These are phyloP conservation scores for Castanea mollissima DNA, from an alignment of 306 rosid species.

Conservation along the genomic window DNA sequence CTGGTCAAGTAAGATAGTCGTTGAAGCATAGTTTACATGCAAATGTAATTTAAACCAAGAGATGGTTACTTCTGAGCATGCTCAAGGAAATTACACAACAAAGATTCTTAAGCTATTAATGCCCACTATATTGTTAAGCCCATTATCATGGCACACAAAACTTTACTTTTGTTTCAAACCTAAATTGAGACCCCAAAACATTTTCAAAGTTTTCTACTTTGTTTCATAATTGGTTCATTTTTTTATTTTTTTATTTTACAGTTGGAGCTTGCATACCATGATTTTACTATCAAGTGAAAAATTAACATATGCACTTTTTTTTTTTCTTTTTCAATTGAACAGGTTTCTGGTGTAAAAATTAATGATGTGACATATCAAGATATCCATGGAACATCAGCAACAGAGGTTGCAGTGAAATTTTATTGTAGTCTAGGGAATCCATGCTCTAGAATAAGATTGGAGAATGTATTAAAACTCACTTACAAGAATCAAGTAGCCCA, in stretches of 20 bases:
- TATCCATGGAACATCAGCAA: slow-evolving; percentile 33
- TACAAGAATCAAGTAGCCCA: slow-evolving; percentile 13
- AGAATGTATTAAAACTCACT: slow-evolving; percentile 24
- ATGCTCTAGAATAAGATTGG: slow-evolving; percentile 22
- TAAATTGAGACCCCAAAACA: no score
- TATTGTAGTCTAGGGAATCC: slow-evolving; percentile 29
- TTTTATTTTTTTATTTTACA: no score
- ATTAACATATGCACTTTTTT: not conserved
- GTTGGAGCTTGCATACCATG: no score
- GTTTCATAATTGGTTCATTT: no score
- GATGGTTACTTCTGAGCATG: not conserved
- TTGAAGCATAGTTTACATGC: no score
- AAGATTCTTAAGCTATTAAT: no score
- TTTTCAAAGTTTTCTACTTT: no score
- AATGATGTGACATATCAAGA: slow-evolving; percentile 23
- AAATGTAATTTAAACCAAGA: no score
- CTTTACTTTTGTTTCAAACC: no score
- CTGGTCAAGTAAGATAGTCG: slow-evolving; percentile 26
- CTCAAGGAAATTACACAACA: not conserved
- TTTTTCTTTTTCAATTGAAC: not conserved
- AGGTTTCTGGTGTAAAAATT: slow-evolving; percentile 29
- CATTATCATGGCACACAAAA: no score
- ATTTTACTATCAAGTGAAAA: no score
- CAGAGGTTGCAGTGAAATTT: slow-evolving; percentile 26
- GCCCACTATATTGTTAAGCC: no score